Evolutionary conservation across 164 flowering plant genomes (phyloP).

Genomic region (Sedum album): DNA sequence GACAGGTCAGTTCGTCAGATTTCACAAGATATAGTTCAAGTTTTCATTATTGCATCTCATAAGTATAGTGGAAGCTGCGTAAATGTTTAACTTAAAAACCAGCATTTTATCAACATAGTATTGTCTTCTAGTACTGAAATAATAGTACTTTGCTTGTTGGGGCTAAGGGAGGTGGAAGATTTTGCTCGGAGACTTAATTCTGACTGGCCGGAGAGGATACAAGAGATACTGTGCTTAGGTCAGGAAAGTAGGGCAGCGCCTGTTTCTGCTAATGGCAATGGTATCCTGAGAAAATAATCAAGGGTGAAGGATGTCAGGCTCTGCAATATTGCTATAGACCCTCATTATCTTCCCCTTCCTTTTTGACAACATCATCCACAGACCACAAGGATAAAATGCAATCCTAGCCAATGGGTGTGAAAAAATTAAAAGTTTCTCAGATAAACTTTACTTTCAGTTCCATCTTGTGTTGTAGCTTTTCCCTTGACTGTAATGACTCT

Average conservation of each 20-base stretch:
- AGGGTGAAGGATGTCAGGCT: constrained; percentile 34
- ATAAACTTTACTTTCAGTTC: not conserved
- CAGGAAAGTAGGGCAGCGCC: constrained; percentile 39
- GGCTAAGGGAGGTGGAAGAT: constrained; percentile 74
- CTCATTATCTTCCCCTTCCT: not conserved
- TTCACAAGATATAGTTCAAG: not conserved
- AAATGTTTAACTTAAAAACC: not conserved
- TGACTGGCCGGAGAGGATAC: constrained; percentile 78
- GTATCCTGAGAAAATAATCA: constrained; percentile 33
- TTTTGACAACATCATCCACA: not conserved
- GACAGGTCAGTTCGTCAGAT: constrained; percentile 45
- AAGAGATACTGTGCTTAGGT: constrained; percentile 51
- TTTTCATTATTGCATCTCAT: not conserved
- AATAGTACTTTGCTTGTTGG: constrained; percentile 6
- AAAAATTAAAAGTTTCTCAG: not conserved
- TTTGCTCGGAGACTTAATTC: constrained; percentile 78
- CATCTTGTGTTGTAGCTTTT: not conserved
- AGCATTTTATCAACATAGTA: too few species aligned
- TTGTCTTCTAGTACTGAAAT: too few species aligned
- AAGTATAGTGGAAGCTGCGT: not conserved
- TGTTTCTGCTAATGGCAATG: constrained; percentile 39
- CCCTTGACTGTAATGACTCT: not conserved
- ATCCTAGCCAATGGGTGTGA: not conserved
- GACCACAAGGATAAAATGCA: too few species aligned
- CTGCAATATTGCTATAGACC: not conserved